Evolutionary conservation across 2,329 filamentous ascomycete species (phyloP), one percentile per base, ranked within the genome.

Genomic region (Microdochium paspali): DNA sequence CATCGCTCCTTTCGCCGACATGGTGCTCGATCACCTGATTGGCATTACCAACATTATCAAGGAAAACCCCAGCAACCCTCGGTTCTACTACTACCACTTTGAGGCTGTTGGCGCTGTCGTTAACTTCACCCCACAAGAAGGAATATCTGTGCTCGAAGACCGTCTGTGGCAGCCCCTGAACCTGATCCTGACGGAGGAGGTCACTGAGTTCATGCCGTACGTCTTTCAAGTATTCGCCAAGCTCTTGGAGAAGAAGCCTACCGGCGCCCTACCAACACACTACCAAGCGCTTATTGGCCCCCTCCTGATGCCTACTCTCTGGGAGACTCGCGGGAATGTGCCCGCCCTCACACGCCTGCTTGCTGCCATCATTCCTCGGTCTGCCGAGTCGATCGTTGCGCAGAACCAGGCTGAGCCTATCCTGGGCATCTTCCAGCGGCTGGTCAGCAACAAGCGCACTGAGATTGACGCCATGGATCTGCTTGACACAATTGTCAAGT

Each of bases 71-170:
- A 96, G 90, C 70, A 98, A 98, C 66, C 93, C 93, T 2, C 81
- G 89, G 12, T 98, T 98, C 70, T 96, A 96, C 69, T 98, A 98
- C 72, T 98, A 91, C 66, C 89, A 95, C 63, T 98, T 98, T 53
- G 93, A 98, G 70, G 87, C 89, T 3, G 72, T 98, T 43, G 93
- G 93, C 28, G 91, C 93, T 15, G 75, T 98, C 44, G 87, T 97
- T 48, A 81, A 88, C 77, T 74, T 83, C 76, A 68, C 87, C 74
- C 61, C 84, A 70, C 51, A 67, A 2, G 73, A 76, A 3, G 80
- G 87, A 54, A 80, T 87, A 10, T 76, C 80, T 24, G 82, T 85
- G 56, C 78, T 97, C 45, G 89, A 96, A 61, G 76, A 83, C 50
- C 82, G 82, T 49, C 74, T 98, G 2, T 96, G 93, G 73, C 74